Conservation (phyloP, 495 filamentous ascomycete genomes). For the Neurospora discreta region DNA sequence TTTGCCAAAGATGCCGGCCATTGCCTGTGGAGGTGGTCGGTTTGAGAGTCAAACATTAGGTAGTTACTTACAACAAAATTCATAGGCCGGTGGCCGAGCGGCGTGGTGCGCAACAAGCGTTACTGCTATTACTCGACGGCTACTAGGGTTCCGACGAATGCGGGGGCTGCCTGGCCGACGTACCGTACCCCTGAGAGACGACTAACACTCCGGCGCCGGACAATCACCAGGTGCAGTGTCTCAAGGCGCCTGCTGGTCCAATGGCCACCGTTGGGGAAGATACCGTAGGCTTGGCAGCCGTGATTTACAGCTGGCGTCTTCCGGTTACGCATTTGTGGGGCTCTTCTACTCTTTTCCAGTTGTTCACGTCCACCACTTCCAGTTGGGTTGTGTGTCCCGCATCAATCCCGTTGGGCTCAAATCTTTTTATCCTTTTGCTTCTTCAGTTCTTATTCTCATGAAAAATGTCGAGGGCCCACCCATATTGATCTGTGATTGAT, state of each 20-base stretch:
- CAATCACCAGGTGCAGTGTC: not conserved
- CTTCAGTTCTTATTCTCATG: too few species aligned
- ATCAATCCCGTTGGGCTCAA: not conserved
- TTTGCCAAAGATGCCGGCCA: not conserved
- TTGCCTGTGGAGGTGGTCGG: not conserved
- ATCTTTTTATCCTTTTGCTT: not conserved
- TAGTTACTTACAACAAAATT: not conserved
- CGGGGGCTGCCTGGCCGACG: not conserved
- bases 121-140: not conserved
- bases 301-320: not conserved
- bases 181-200: not conserved
- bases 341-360: not conserved
- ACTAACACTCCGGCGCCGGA: not conserved
- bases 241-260: not conserved
- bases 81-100: not conserved
- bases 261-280: not conserved
- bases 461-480: too few species aligned
- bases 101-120: not conserved
- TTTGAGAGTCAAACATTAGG: not conserved
- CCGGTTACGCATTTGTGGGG: not conserved
- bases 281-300: not conserved
- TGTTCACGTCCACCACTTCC: not conserved
- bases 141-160: not conserved
- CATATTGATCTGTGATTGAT: too few species aligned
- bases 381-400: too few species aligned